Evolutionary conservation across 176 grass and related monocot species (phyloP).

Genomic region (Tillandsia leiboldiana): DNA sequence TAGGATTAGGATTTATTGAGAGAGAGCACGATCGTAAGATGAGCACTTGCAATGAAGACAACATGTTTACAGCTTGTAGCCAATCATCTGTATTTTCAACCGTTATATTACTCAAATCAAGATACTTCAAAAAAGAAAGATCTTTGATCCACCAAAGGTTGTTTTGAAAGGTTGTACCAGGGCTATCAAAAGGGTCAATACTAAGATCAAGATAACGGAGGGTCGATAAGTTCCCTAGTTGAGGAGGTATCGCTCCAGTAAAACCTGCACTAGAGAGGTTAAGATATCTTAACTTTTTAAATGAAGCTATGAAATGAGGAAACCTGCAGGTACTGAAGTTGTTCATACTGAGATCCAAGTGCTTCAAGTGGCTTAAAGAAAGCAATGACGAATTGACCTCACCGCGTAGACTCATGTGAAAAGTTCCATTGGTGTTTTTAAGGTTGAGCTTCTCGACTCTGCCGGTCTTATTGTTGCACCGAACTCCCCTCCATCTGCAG

Average conservation of each 20-base stretch:
- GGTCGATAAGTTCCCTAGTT: conserved; percentile 37
- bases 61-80: conserved; percentile 10
- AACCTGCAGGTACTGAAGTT: no score
- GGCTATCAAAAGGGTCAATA: neutral
- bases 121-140: conserved; percentile 9
- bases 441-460: no score
- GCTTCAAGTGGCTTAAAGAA: no score
- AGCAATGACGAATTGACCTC: no score
- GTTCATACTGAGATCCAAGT: no score
- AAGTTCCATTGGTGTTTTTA: no score
- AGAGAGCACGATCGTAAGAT: neutral
- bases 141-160: neutral
- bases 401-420: no score
- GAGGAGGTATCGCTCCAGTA: conserved; percentile 21
- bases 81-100: neutral
- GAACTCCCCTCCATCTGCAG: no score
- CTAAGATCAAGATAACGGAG: neutral
- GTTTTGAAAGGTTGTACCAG: neutral
- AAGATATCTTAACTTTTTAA: conserved; percentile 21
- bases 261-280: conserved; percentile 16
- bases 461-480: no score
- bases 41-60: neutral
- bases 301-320: neutral
- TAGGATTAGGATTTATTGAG: neutral
- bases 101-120: neutral